Base-by-base conservation (phyloP, 305 asterid genomes). In the Ilex paraguariensis region DNA sequence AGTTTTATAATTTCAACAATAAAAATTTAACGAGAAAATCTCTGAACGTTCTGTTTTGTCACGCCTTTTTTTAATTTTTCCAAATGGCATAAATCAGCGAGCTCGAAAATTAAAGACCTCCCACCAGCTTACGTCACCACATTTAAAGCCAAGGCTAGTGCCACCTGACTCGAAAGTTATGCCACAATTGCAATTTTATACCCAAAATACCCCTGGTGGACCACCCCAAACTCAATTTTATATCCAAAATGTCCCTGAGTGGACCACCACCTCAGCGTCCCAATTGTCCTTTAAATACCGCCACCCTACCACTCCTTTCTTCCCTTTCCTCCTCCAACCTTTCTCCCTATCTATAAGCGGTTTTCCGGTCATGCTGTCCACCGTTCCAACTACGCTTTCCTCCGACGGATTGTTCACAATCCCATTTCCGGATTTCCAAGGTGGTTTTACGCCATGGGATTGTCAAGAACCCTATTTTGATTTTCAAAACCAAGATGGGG, bases 311-410 rank as follows among this genome's bases (percentile, higher is more conserved):
- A 5, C 0, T 56, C 42, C 31, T 56, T 56, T 56, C 39, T 56
- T 56, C 60, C 60, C 60, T 56, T 56, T 56, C 60, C 60, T 32
- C 60, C 44, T 56, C 60, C 44, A 28, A 28, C 60, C 42, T 56
- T 31, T 45, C 44, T 56, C 60, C 44, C 7, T 56, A 56, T 30
- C 13, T 56, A 56, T 28, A 28, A 28, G 14, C 60, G 39, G 44
- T 28, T 56, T 28, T 30, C 39, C 60, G 7, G 44, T 40, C 16
- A 56, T 56, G 40, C 0, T 56, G 60, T 56, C 60, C 39, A 28
- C 42, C 28, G 5, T 56, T 31, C 60, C 42, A 3, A n/a, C 60
- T 6, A 32, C 16, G 14, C 39, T 28, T 8, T n/a, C 60, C 39
- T 28, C 39, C 9, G 60, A 56, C 1, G 39, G 60, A 7, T n/a